phyloP scores from a whole-genome alignment of 352 stramenopile genomes.

The Phytophthora sp. region DNA sequence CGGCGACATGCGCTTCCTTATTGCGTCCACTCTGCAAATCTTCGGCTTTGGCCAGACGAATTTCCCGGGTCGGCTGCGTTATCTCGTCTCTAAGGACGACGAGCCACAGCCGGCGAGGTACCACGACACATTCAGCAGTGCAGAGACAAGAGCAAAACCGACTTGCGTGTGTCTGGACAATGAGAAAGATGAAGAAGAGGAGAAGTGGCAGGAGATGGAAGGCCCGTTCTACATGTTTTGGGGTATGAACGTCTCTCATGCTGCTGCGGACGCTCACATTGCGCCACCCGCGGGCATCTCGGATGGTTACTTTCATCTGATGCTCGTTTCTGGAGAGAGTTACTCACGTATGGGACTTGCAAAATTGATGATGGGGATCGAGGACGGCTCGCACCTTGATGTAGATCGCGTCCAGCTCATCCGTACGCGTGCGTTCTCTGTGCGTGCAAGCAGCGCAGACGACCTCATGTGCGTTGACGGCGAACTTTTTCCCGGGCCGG shows the following conservation, averaged over 20 bases:
- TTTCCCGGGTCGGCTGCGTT: conserved; percentile 50
- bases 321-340: conserved; percentile 51
- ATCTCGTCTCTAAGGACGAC: conserved; percentile 42
- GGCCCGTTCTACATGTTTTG: conserved; percentile 69
- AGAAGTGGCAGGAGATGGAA: conserved; percentile 48
- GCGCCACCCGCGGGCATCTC: conserved; percentile 51
- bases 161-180: conserved; percentile 33
- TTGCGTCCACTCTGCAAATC: conserved; percentile 48
- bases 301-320: conserved; percentile 69
- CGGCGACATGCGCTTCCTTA: conserved; percentile 61
- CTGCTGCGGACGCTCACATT: conserved; percentile 49
- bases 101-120: conserved; percentile 40
- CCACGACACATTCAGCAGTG: conserved; percentile 34
- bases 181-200: conserved; percentile 20
- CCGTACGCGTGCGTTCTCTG: conserved; percentile 65
- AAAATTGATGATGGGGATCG: conserved; percentile 59
- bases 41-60: conserved; percentile 44
- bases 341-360: conserved; percentile 46
- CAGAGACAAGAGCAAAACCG: conserved; percentile 21
- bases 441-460: conserved; percentile 35
- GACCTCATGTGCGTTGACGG: conserved; percentile 72
- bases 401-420: conserved; percentile 53
- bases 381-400: conserved; percentile 55
- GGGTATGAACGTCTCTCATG: conserved; percentile 63
- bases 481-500: conserved; percentile 54